Evolutionary conservation across 2,329 filamentous ascomycete species (phyloP).

Genomic region (Alternaria conjuncta): DNA sequence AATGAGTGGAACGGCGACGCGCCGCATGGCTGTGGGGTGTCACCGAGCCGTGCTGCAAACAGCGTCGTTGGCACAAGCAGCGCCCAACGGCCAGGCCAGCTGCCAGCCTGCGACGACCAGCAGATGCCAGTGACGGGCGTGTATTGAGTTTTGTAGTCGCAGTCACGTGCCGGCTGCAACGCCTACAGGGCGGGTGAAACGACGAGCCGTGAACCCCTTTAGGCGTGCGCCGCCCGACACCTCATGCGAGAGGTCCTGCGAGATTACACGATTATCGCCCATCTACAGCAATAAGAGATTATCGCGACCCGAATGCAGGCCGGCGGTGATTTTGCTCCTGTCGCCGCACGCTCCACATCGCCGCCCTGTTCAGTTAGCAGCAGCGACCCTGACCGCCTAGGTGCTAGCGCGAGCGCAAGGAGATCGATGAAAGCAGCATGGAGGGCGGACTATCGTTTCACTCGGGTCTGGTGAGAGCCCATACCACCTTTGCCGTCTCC

Average conservation of each 20-base stretch:
- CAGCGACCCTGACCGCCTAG: slow-evolving; percentile 15
- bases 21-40: slow-evolving; percentile 5
- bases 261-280: background rate
- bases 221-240: slow-evolving; percentile 7
- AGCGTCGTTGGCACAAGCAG: background rate
- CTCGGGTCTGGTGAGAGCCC: slow-evolving; percentile 25
- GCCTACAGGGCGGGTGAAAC: slow-evolving; percentile 12
- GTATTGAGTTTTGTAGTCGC: background rate
- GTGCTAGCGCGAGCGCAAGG: slow-evolving; percentile 22
- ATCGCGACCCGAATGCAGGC: slow-evolving; percentile 4
- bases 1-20: slow-evolving; percentile 14
- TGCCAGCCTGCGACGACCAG: background rate
- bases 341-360: slow-evolving; percentile 3
- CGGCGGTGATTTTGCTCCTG: slow-evolving; percentile 3
- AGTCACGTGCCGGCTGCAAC: slow-evolving; percentile 11
- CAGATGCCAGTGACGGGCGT: background rate
- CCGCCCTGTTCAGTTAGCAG: slow-evolving; percentile 10
- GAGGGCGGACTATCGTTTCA: slow-evolving; percentile 36
- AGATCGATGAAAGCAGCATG: slow-evolving; percentile 43
- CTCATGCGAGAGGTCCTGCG: slow-evolving; percentile 1
- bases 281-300: background rate
- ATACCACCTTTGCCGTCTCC: slow-evolving; percentile 22
- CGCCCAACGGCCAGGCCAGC: background rate
- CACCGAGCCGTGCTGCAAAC: background rate
- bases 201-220: slow-evolving; percentile 24